Conservation (phyloP, 139 green algal genomes). For the Chlorella vulgaris region DNA sequence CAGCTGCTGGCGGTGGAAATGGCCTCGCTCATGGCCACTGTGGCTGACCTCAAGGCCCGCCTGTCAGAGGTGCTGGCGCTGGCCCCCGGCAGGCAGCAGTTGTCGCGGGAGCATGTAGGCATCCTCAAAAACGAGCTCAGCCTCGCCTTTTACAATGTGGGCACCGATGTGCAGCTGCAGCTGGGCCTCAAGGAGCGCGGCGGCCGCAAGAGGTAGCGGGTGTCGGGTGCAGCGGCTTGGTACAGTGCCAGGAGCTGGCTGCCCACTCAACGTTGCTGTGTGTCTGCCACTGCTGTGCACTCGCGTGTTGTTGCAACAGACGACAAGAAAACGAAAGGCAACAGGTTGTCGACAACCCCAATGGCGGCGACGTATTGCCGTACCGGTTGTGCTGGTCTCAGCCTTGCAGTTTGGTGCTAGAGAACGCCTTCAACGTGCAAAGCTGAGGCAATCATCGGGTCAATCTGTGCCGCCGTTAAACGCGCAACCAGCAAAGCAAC, state of each 20-base stretch:
- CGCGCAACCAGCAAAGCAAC: too few species aligned
- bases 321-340: too few species aligned
- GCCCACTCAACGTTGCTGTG: not conserved
- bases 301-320: not conserved
- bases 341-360: too few species aligned
- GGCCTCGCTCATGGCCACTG: slow-evolving; percentile 51
- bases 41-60: slow-evolving; percentile 71
- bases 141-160: slow-evolving; percentile 89
- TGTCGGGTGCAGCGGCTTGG: not conserved
- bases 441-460: too few species aligned
- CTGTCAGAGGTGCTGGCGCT: slow-evolving; percentile 67
- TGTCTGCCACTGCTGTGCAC: not conserved
- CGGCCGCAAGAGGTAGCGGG: slow-evolving; percentile 67
- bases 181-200: slow-evolving; percentile 76
- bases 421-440: too few species aligned
- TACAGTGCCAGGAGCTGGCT: not conserved
- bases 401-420: too few species aligned
- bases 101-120: slow-evolving; percentile 69
- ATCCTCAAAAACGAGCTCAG: slow-evolving; percentile 76
- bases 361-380: too few species aligned
- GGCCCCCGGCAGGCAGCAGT: slow-evolving; percentile 78
- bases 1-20: slow-evolving; percentile 86
- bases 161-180: slow-evolving; percentile 62
- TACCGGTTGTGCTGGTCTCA: too few species aligned
- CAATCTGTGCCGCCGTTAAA: too few species aligned